Conservation (phyloP, 257 asterid genomes). For the Salvia rosmarinus region DNA sequence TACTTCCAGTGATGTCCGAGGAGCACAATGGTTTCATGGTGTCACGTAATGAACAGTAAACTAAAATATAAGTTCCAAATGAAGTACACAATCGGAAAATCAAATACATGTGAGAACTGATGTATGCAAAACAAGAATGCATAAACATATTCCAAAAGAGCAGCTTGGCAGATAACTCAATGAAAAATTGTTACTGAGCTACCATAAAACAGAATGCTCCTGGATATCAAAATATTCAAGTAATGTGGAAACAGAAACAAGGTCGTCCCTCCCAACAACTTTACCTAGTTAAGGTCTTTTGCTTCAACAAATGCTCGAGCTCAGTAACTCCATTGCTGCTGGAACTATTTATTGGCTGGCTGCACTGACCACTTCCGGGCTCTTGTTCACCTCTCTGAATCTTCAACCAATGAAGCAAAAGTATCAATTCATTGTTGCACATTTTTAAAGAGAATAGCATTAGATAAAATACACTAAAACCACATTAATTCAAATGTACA, state of each 20-base stretch:
- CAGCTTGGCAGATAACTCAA: slow-evolving; percentile 18
- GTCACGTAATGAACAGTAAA: background rate
- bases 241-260: background rate
- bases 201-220: background rate
- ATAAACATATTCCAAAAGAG: slow-evolving; percentile 8
- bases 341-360: slow-evolving; percentile 38
- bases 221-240: background rate
- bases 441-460: background rate
- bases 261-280: slow-evolving; percentile 17
- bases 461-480: background rate
- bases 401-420: slow-evolving; percentile 38
- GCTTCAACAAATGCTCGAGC: slow-evolving; percentile 78
- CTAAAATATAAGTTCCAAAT: background rate
- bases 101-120: background rate
- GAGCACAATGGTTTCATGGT: slow-evolving; percentile 1
- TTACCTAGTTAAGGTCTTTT: slow-evolving; percentile 74
- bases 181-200: background rate
- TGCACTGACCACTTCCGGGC: slow-evolving; percentile 42
- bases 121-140: slow-evolving; percentile 4
- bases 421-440: background rate
- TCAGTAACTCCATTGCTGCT: slow-evolving; percentile 52
- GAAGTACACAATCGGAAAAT: background rate
- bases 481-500: background rate
- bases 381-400: slow-evolving; percentile 43
- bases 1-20: background rate